Conservation (phyloP, 2,329 filamentous ascomycete genomes). For the Stromatinia cepivora region DNA sequence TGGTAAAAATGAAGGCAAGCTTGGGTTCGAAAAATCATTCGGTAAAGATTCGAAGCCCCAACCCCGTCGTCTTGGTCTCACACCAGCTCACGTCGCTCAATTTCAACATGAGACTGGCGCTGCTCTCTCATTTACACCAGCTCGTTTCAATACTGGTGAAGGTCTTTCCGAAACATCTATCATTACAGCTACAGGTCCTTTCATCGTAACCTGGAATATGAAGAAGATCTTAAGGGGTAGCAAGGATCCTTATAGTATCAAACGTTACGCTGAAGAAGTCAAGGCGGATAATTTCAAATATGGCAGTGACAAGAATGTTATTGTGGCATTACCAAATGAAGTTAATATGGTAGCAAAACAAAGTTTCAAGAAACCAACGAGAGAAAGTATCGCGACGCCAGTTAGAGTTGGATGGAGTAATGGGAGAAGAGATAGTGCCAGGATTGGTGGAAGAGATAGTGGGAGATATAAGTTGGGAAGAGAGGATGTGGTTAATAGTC, state of each 20-base stretch:
- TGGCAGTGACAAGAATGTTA: constrained; percentile 95
- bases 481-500: constrained; percentile 79
- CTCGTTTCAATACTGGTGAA: constrained; percentile 89
- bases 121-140: constrained; percentile 82
- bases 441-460: constrained; percentile 55
- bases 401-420: constrained; percentile 49
- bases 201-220: constrained; percentile 94
- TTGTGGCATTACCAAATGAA: constrained; percentile 93
- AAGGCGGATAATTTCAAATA: constrained; percentile 99
- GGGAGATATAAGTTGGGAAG: constrained; percentile 72
- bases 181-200: constrained; percentile 93
- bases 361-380: constrained; percentile 80
- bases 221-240: constrained; percentile 81
- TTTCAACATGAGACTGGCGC: constrained; percentile 95
- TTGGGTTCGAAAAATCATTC: constrained; percentile 95
- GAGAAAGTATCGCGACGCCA: constrained; percentile 77
- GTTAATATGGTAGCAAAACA: constrained; percentile 96
- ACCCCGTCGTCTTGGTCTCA: constrained; percentile 83
- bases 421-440: constrained; percentile 49
- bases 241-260: constrained; percentile 92
- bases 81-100: constrained; percentile 90
- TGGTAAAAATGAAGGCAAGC: constrained; percentile 94
- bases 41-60: constrained; percentile 91
- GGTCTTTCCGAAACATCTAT: constrained; percentile 85
- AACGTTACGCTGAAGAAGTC: constrained; percentile 91